Conservation (phyloP, 257 asterid species). For the Nicotiana attenuata region DNA sequence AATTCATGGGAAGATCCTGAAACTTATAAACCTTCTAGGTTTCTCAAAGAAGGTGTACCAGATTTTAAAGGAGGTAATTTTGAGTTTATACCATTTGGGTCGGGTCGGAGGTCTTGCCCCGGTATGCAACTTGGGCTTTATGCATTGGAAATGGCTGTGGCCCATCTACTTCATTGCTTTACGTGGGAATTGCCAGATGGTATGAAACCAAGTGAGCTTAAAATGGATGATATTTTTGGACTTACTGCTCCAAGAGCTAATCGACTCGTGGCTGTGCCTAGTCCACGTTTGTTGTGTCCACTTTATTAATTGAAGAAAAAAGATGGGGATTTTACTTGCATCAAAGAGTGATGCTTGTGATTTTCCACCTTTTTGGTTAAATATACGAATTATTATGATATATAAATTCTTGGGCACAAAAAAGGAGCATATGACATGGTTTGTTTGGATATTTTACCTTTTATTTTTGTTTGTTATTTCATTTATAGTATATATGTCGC, state of each 20-base stretch:
- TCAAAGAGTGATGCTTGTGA: not conserved
- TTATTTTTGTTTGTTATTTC: not conserved
- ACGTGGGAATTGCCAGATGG: slow-evolving; percentile 91
- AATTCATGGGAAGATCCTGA: slow-evolving; percentile 72
- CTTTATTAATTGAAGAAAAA: slow-evolving; percentile 28
- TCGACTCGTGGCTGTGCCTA: slow-evolving; percentile 71
- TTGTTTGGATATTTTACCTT: not conserved
- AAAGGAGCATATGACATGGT: not conserved
- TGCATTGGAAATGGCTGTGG: slow-evolving; percentile 76
- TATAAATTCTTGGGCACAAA: not conserved
- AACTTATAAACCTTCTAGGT: slow-evolving; percentile 48
- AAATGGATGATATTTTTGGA: slow-evolving; percentile 70
- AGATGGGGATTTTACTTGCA: not conserved
- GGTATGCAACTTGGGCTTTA: slow-evolving; percentile 91
- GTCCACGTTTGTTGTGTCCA: slow-evolving; percentile 53
- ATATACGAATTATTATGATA: not conserved
- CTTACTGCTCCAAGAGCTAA: slow-evolving; percentile 80
- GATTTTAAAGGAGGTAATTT: slow-evolving; percentile 67
- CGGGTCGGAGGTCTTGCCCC: slow-evolving; percentile 96
- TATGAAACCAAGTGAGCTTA: slow-evolving; percentile 72
- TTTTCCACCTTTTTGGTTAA: not conserved
- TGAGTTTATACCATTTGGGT: slow-evolving; percentile 84
- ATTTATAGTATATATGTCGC: not conserved
- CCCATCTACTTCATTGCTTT: slow-evolving; percentile 70
- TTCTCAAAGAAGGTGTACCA: slow-evolving; percentile 41